Percentiles rank a stretch among this genome's conserved stretches.
Evolutionary conservation across 805 yeast species (phyloP).

Genomic region (Candida silvatica): DNA sequence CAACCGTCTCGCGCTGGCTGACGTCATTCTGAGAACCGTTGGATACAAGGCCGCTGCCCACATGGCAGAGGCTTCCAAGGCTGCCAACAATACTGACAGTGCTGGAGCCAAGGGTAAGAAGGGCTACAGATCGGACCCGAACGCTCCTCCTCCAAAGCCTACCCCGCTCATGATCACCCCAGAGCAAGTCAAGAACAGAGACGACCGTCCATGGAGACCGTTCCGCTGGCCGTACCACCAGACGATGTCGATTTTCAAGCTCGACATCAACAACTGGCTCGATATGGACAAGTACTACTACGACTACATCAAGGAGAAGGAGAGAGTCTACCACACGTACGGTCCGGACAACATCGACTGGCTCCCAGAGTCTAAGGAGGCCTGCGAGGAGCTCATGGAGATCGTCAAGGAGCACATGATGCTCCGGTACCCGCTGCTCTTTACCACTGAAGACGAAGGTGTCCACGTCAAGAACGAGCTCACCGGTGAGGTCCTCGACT

Average conservation of each 20-base stretch:
- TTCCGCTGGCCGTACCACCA: conserved; percentile 77
- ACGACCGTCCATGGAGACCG: conserved; percentile 77
- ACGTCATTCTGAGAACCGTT: too few relatives aligned
- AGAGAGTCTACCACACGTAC: conserved; percentile 45
- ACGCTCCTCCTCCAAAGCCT: conserved; percentile 39
- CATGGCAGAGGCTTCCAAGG: too few relatives aligned
- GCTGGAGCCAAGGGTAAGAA: too few relatives aligned
- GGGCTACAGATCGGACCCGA: too few relatives aligned
- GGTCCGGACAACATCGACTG: conserved; percentile 58
- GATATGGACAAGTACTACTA: conserved; percentile 73
- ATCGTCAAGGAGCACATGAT: conserved; percentile 51
- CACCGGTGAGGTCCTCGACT: conserved; percentile 54
- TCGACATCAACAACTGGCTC: conserved; percentile 70
- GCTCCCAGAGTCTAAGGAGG: conserved; percentile 57
- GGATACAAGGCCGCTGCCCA: too few relatives aligned
- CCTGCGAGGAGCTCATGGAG: conserved; percentile 57
- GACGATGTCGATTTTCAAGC: conserved; percentile 65
- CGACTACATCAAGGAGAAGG: conserved; percentile 56
- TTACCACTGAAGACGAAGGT: conserved; percentile 42
- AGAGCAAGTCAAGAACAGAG: conserved; percentile 55
- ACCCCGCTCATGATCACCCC: conserved; percentile 58
- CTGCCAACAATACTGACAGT: too few relatives aligned
- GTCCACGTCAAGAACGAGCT: conserved; percentile 48
- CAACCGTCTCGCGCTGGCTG: too few relatives aligned
- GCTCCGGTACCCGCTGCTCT: conserved; percentile 54